Evolutionary conservation across 2,329 filamentous ascomycete genomes (phyloP), one percentile per base, ranked within the genome.

Genomic region (Pyrenophora seminiperda): DNA sequence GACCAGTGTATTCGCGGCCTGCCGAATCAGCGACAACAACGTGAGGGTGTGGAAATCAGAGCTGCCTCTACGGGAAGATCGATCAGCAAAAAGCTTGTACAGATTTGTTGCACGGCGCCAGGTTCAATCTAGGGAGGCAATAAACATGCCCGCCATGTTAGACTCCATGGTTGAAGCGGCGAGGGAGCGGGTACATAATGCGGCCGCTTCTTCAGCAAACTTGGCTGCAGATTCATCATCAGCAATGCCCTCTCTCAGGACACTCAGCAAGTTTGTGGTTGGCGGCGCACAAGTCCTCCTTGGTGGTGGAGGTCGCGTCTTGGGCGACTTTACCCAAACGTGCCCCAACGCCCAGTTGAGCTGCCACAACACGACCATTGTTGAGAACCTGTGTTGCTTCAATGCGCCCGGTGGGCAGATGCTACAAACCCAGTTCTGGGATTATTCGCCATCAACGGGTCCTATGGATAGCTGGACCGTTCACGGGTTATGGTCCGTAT

Each of bases 391-490:
- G 5, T 91, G 89, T 76, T 91, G 89, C 73, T 88, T 90, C 76
- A 88, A 88, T 64, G 79, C 83, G 17, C 88, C 88, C 0, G 84
- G 87, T 3, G 89, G 89, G 6, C 82, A 89, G 54, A 74, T 91
- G 36, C 78, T 91, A 4, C 83, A 84, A 70, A 91, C 89, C 2
- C 88, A 91, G 62, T 91, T 91, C 74, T 91, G 88, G 88, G 88
- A 91, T 65, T 81, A 83, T 0, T 68, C 81, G 50, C 87, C 87
- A 1, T 75, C 80, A 1, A 81, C 83, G 3, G 87, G 89, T 0
- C 87, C 88, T 2, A 73, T 72, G 41, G 81, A 90, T 65, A 85
- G 83, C 5, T 92, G 88, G 88, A 90, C 87, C 1, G 81, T 90
- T 32, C 88, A 91, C 65, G 87, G 87, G 1, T 77, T 91, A 7